Base-by-base conservation (phyloP, 2,329 filamentous ascomycete genomes). In the Colletotrichum sp. region DNA sequence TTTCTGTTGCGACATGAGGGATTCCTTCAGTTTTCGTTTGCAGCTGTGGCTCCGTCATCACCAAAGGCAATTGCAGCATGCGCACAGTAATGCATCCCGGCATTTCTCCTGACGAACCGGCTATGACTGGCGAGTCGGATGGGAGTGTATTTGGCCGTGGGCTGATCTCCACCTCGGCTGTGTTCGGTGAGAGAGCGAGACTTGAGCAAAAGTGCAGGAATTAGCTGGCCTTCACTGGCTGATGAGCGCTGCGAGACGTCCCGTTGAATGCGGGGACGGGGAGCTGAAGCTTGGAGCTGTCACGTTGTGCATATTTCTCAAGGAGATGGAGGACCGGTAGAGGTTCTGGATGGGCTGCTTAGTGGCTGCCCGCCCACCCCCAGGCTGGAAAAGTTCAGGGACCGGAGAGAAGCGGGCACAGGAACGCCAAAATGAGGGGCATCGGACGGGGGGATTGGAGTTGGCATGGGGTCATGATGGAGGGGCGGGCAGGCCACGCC, bases 381-480 rank as follows among this genome's bases (percentile, higher is more conserved):
- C 43, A 52, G 43, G 43, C 43, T 52, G 43, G 43, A 52, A 62
- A 62, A 62, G 32, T 32, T 70, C 62, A 75, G 69, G 73, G 62
- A 61, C 73, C 73, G 73, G 73, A 61, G 64, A 67, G 71, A 73
- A 71, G 73, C 74, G 74, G 74, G 70, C 74, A 76, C 61, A 66
- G 22, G 71, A 71, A 60, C 25, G 58, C 18, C 58, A 74, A 72
- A 75, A 68, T 69, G 73, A 76, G 74, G 74, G 74, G 74, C 70
- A 75, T 36, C 62, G 64, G 27, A 69, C 36, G 70, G 70, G 62
- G 69, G 30, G 56, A 36, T 62, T 62, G 71, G 71, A 70, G 71
- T 56, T 56, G 66, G 30, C 39, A 74, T 62, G 28, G 71, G 66
- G 71, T 71, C 60, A 68, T 75, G 64, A 52, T 52, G 73, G 73